Conservation (phyloP, 2,329 filamentous ascomycete species). For the Neopestalotiopsis rosae region DNA sequence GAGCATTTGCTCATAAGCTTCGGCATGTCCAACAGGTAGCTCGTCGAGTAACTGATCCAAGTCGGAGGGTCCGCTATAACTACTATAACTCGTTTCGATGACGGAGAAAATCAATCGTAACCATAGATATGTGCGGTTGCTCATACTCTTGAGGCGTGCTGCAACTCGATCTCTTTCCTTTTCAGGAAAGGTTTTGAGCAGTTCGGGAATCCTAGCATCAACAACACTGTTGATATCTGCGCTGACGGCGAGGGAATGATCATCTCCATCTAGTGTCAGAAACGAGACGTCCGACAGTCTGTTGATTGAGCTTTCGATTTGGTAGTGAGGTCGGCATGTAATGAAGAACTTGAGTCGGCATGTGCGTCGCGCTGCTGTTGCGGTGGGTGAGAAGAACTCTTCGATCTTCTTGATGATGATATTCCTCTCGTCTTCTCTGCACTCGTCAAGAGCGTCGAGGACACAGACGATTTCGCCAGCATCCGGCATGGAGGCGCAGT, state of each 20-base stretch:
- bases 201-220: not conserved
- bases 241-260: not conserved
- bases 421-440: not conserved
- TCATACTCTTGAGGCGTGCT: not conserved
- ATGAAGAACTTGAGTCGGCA: constrained; percentile 15
- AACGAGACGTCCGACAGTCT: not conserved
- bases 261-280: constrained; percentile 4
- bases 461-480: constrained; percentile 3
- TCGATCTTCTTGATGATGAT: not conserved
- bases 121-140: constrained; percentile 8
- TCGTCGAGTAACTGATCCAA: not conserved
- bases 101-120: not conserved
- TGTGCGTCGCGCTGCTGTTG: not conserved
- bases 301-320: not conserved
- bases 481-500: not conserved
- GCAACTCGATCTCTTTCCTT: not conserved
- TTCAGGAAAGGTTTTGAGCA: not conserved
- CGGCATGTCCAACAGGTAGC: not conserved
- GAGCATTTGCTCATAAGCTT: not conserved
- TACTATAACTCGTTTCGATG: not conserved
- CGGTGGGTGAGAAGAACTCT: not conserved
- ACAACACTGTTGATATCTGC: constrained; percentile 14
- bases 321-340: constrained; percentile 10
- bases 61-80: not conserved
- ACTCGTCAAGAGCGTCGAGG: constrained; percentile 9